phyloP scores from a whole-genome alignment of 176 grass and related monocot genomes.

The Typha latifolia region DNA sequence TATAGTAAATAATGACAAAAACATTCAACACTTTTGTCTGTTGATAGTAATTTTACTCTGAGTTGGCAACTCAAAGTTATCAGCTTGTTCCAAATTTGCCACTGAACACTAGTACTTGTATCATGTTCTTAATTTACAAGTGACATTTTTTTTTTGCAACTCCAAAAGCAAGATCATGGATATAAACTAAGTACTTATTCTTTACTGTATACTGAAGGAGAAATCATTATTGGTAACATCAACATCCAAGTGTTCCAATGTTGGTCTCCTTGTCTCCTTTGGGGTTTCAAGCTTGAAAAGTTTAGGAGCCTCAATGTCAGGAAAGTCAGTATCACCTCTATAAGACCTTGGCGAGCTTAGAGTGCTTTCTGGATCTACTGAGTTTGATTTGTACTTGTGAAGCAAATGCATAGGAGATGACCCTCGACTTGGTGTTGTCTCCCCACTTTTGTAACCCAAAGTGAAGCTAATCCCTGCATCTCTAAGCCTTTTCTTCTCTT shows the following conservation, averaged over 20 bases:
- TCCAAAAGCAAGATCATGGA: no score
- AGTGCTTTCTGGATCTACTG: constrained; percentile 10
- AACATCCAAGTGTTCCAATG: not conserved
- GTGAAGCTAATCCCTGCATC: constrained; percentile 16
- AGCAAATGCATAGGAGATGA: constrained; percentile 47
- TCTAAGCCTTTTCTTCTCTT: constrained; percentile 34
- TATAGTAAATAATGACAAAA: no score
- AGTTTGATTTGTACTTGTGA: constrained; percentile 24
- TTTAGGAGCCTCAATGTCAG: not conserved
- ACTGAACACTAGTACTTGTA: no score
- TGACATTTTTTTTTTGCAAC: no score
- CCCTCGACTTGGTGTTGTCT: constrained; percentile 22
- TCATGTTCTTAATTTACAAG: no score
- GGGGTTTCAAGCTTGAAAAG: constrained; percentile 1
- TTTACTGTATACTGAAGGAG: constrained; percentile 27
- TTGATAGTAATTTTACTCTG: no score
- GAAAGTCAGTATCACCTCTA: not conserved
- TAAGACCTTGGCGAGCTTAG: constrained; percentile 26
- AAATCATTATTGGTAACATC: constrained; percentile 28
- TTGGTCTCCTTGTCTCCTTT: constrained; percentile 2
- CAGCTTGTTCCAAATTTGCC: no score
- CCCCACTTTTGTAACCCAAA: constrained; percentile 11
- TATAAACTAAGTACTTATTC: not conserved
- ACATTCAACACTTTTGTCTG: no score
- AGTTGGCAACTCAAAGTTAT: no score